phyloP scores from a whole-genome alignment of 1,139 yeast genomes.

The Casaregolazyma lundiana region DNA sequence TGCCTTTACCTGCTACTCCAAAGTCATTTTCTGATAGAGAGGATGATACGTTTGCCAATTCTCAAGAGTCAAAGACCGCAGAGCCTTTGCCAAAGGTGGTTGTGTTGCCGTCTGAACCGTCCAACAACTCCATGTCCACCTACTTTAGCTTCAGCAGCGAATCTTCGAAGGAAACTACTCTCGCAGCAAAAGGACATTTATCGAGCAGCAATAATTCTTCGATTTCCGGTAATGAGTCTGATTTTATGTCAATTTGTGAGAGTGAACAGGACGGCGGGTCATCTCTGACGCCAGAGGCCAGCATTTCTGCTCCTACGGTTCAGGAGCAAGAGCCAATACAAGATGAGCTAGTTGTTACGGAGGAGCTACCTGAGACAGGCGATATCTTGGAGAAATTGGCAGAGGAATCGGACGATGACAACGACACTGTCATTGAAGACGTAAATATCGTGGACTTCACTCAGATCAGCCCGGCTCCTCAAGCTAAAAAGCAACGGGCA shows the following conservation, averaged over 20 bases:
- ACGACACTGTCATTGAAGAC: not conserved
- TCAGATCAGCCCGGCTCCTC: not conserved
- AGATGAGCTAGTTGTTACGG: not conserved
- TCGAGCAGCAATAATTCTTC: not conserved
- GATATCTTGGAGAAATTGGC: constrained; percentile 6
- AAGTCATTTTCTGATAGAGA: not conserved
- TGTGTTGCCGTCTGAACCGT: not conserved
- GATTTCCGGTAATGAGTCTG: constrained; percentile 11
- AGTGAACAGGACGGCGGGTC: constrained; percentile 18
- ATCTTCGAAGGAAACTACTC: not conserved
- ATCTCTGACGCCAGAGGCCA: constrained; percentile 4
- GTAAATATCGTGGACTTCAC: not conserved
- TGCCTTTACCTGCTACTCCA: constrained; percentile 10
- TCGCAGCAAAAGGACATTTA: not conserved
- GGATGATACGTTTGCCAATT: not conserved
- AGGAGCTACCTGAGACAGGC: constrained; percentile 3
- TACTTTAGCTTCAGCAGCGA: not conserved
- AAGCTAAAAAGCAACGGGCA: not conserved
- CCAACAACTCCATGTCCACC: not conserved
- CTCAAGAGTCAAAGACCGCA: not conserved
- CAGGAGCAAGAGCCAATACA: constrained; percentile 8
- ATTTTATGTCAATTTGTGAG: constrained; percentile 20
- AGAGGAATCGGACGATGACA: not conserved
- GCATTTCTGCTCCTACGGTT: constrained; percentile 10
- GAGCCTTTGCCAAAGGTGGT: not conserved